Conservation (phyloP, 768 basidiomycete species). For the Lactarius sanguifluus region DNA sequence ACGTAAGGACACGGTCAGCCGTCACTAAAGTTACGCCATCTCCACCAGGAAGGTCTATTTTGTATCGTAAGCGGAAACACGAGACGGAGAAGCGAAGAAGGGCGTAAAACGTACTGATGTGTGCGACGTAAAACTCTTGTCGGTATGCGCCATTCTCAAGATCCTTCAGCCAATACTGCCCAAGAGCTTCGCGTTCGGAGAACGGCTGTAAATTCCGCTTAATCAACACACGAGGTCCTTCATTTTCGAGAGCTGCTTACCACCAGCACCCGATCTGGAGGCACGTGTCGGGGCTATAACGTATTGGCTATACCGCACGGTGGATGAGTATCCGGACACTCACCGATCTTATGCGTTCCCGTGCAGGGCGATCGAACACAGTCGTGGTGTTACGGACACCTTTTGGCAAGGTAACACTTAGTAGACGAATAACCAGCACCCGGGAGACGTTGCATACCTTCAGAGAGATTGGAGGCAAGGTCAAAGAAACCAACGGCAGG, state of each 20-base stretch:
- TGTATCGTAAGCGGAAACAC: conserved; percentile 11
- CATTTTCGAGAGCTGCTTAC: conserved; percentile 45
- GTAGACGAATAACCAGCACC: background rate
- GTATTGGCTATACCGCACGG: conserved; percentile 19
- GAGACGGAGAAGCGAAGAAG: background rate
- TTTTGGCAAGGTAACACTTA: conserved; percentile 34
- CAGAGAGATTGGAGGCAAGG: conserved; percentile 89
- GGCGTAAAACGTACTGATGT: conserved; percentile 62
- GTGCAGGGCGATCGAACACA: conserved; percentile 89
- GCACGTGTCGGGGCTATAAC: conserved; percentile 75
- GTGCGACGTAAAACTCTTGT: conserved; percentile 84
- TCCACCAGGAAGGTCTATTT: conserved; percentile 67
- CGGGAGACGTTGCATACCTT: conserved; percentile 52
- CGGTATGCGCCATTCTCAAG: conserved; percentile 86
- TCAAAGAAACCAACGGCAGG: conserved; percentile 97
- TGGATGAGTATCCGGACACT: conserved; percentile 32
- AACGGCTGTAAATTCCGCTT: conserved; percentile 59
- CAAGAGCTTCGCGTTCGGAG: conserved; percentile 84
- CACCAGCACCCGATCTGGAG: conserved; percentile 82
- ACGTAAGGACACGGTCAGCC: conserved; percentile 71
- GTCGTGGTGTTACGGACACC: conserved; percentile 98
- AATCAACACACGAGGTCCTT: background rate
- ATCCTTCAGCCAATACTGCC: conserved; percentile 97
- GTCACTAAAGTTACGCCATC: conserved; percentile 84
- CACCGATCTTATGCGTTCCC: conserved; percentile 83